These are phyloP conservation scores for Plasmopara viticola DNA, from an alignment of 352 stramenopile species.

Conservation along the genomic window DNA sequence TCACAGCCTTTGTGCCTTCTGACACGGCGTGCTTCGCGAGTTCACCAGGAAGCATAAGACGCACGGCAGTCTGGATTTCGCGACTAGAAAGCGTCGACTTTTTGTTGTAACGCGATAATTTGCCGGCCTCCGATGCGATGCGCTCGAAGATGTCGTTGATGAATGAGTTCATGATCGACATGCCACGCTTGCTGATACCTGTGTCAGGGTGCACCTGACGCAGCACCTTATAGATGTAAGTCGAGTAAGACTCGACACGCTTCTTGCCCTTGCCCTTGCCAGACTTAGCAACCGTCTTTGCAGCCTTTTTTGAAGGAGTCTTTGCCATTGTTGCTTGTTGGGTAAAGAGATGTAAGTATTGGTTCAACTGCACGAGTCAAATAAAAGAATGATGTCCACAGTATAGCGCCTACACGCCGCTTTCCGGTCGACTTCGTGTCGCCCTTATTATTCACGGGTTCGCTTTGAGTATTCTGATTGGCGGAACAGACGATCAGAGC, in stretches of 20 bases:
- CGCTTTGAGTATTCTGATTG: slow-evolving; percentile 22
- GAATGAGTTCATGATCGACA: slow-evolving; percentile 99
- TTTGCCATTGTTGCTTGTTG: slow-evolving; percentile 83
- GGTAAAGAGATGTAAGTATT: slow-evolving; percentile 17
- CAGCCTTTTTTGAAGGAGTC: slow-evolving; percentile 92
- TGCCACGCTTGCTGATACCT: slow-evolving; percentile 95
- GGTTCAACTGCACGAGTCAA: slow-evolving; percentile 26
- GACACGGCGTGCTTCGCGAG: slow-evolving; percentile 96
- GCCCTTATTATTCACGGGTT: slow-evolving; percentile 1
- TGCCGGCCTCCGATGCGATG: slow-evolving; percentile 94
- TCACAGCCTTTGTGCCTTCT: slow-evolving; percentile 95
- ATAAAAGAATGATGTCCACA: slow-evolving; percentile 22
- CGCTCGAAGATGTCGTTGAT: slow-evolving; percentile 99
- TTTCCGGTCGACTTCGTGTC: slow-evolving; percentile 6
- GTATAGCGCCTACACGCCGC: not conserved
- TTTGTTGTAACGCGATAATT: slow-evolving; percentile 97
- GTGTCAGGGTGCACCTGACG: slow-evolving; percentile 96
- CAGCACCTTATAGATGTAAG: slow-evolving; percentile 92
- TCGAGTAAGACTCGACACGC: slow-evolving; percentile 85
- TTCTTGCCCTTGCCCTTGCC: slow-evolving; percentile 83
- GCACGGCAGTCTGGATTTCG: slow-evolving; percentile 97
- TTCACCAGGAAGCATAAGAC: slow-evolving; percentile 93
- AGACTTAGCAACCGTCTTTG: slow-evolving; percentile 75
- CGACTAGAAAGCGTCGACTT: slow-evolving; percentile 95
- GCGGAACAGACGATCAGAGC: slow-evolving; percentile 4